Conservation (phyloP, 208 protist genomes). For the Leishmania braziliensis region DNA sequence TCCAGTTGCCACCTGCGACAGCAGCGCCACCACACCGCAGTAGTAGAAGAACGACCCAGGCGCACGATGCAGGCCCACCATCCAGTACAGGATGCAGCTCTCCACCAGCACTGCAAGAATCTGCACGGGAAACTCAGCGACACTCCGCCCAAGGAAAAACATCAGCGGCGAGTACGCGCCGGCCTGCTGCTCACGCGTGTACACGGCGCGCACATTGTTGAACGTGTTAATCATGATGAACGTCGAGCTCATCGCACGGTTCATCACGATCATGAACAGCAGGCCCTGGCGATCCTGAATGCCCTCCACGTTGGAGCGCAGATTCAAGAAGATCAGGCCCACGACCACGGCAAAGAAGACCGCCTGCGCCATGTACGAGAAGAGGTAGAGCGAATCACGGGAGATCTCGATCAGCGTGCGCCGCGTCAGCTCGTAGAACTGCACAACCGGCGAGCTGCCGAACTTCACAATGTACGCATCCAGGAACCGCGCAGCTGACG, state of each 20-base stretch:
- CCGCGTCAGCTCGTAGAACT: slow-evolving; percentile 59
- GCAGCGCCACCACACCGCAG: slow-evolving; percentile 43
- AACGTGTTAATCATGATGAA: slow-evolving; percentile 69
- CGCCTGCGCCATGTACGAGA: slow-evolving; percentile 46
- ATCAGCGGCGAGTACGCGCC: slow-evolving; percentile 67
- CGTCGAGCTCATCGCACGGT: slow-evolving; percentile 55
- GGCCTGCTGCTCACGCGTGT: slow-evolving; percentile 67
- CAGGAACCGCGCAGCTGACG: slow-evolving; percentile 46
- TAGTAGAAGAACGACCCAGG: slow-evolving; percentile 69
- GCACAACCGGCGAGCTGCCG: slow-evolving; percentile 45
- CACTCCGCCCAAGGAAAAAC: slow-evolving; percentile 44
- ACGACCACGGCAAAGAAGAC: slow-evolving; percentile 67
- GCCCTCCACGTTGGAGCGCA: slow-evolving; percentile 51
- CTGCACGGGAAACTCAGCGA: slow-evolving; percentile 63
- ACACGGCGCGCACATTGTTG: slow-evolving; percentile 48
- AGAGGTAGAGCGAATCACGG: slow-evolving; percentile 51
- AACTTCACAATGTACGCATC: slow-evolving; percentile 53
- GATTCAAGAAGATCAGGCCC: slow-evolving; percentile 74
- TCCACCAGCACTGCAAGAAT: slow-evolving; percentile 48
- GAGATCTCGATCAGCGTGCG: slow-evolving; percentile 44
- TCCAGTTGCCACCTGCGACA: slow-evolving; percentile 53
- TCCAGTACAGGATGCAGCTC: slow-evolving; percentile 65
- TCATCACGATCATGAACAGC: slow-evolving; percentile 73
- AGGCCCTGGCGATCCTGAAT: slow-evolving; percentile 68
- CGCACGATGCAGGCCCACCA: slow-evolving; percentile 43